Evolutionary conservation across 2,329 filamentous ascomycete species (phyloP), one percentile per base, ranked within the genome.

Genomic region (Venturia pyrina): DNA sequence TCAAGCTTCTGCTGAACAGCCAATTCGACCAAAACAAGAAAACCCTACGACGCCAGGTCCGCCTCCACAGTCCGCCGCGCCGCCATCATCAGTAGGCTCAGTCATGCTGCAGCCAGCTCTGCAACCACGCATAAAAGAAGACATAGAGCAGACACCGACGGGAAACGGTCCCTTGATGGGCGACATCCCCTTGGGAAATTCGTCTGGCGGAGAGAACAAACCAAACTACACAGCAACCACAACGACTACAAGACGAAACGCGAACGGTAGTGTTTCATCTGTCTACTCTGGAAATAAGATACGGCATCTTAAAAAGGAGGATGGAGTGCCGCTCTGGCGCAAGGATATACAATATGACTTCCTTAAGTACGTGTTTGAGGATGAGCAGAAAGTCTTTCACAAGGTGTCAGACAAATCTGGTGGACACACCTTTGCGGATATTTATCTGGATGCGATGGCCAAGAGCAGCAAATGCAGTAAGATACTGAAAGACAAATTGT

Each of bases 401-500:
- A 96, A 96, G 75, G 89, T 90, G 75, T 96, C 93, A 76, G 92
- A 96, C 71, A 84, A 84, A 66, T 87, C 88, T 72, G 87, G 89
- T 72, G 89, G 85, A 70, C 77, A 84, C 72, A 86, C 83, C 8
- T 99, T 99, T 75, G 93, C 95, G 68, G 93, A 98, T 76, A 86
- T 99, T 68, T 99, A 99, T 78, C 93, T 99, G 72, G 95, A 98
- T 77, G 93, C 95, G 68, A 98, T 99, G 93, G 92, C 95, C 3
- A 87, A 92, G 76, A 99, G 95, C 79, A 97, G 91, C 82, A 99
- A 99, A 82, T 98, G 93, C 37, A 98, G 95, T 82, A 98, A 98
- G 79, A 95, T 99, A 62, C 82, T 99, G 69, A 91, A 96, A 76
- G 95, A 99, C 78, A 98, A 99, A 81, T 83, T 99, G 69, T 83